phyloP scores from a whole-genome alignment of 805 yeast species.

The Blastobotrys robertii region DNA sequence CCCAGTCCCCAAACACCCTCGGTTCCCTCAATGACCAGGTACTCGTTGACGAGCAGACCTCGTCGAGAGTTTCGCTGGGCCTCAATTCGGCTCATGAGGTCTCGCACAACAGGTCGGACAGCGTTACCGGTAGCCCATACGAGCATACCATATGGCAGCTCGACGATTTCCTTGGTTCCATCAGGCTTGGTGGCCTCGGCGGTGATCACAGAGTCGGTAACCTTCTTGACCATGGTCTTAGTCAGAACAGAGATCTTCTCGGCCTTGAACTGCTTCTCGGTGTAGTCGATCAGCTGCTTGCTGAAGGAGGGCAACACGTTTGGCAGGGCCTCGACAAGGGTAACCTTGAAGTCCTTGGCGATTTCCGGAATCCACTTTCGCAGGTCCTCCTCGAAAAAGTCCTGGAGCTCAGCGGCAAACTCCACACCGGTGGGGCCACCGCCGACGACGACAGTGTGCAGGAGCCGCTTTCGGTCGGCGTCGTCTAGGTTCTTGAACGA shows the following conservation, averaged over 20 bases:
- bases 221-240: conserved; percentile 83
- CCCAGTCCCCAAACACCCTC: conserved; percentile 82
- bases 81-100: conserved; percentile 57
- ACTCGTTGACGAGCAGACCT: conserved; percentile 80
- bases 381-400: conserved; percentile 86
- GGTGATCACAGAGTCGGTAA: conserved; percentile 57
- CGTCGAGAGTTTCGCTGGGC: conserved; percentile 75
- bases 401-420: conserved; percentile 93
- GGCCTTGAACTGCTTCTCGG: conserved; percentile 62
- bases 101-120: conserved; percentile 64
- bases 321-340: conserved; percentile 85
- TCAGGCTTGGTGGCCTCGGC: conserved; percentile 60
- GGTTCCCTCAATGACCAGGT: conserved; percentile 72
- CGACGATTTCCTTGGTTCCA: conserved; percentile 51
- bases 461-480: conserved; percentile 73
- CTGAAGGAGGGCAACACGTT: conserved; percentile 55
- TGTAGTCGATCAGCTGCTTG: conserved; percentile 46
- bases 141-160: conserved; percentile 81
- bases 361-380: conserved; percentile 82
- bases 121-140: conserved; percentile 99
- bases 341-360: conserved; percentile 70
- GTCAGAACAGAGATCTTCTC: conserved; percentile 66
- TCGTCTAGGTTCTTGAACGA: conserved; percentile 56
- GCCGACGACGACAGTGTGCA: conserved; percentile 88
- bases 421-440: conserved; percentile 99